Conservation (phyloP, 73 alveolate genomes). For the Paramecium biaurelia region DNA sequence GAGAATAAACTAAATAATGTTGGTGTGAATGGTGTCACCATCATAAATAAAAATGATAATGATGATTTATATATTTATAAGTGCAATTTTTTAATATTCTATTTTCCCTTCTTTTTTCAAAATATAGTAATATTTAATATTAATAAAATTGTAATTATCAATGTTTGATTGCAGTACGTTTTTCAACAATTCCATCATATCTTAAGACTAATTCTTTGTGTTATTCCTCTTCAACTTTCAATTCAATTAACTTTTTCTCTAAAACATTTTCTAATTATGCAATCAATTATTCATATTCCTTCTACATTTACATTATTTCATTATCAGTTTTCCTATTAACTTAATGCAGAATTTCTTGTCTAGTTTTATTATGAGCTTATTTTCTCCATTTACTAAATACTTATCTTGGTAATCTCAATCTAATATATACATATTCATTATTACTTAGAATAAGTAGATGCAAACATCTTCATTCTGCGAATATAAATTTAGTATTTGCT, state of each 20-base stretch:
- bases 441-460: neutral
- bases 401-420: neutral
- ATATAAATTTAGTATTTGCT: neutral
- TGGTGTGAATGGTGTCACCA: constrained; percentile 53
- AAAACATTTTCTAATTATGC: neutral
- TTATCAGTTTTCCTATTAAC: constrained; percentile 31
- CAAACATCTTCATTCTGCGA: neutral
- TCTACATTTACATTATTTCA: constrained; percentile 12
- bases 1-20: constrained; percentile 19
- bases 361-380: neutral
- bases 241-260: constrained; percentile 19
- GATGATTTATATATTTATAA: neutral
- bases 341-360: neutral
- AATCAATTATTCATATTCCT: constrained; percentile 26
- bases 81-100: too few species aligned
- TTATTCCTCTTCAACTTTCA: constrained; percentile 32
- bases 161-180: constrained; percentile 1
- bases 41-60: neutral
- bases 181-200: constrained; percentile 54
- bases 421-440: neutral
- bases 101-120: too few species aligned
- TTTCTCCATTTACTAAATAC: constrained; percentile 32
- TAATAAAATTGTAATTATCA: neutral
- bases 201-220: constrained; percentile 30
- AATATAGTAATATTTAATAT: neutral